Percentiles rank a stretch among this genome's conserved stretches.
Conservation (phyloP, 352 stramenopile genomes). For the Phytophthora rubi region DNA sequence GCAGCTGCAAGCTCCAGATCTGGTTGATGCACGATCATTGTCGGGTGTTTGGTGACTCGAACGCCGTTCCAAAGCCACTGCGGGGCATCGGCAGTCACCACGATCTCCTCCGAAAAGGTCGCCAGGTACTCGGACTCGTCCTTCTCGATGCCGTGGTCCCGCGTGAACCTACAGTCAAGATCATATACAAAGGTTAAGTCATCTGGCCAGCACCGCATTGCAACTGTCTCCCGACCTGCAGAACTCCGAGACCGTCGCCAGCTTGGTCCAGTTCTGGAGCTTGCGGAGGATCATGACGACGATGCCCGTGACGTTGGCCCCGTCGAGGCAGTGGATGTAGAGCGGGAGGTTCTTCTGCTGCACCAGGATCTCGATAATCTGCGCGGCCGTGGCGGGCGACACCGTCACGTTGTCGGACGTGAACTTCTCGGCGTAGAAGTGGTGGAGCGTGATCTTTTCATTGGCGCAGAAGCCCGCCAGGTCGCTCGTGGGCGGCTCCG, state of each 20-base stretch:
- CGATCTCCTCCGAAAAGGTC: slow-evolving; percentile 83
- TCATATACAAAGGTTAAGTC: neutral
- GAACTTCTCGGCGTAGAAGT: slow-evolving; percentile 90
- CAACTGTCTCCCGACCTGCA: slow-evolving; percentile 46
- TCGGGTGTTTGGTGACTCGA: slow-evolving; percentile 84
- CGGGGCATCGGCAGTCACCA: slow-evolving; percentile 74
- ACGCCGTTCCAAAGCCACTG: slow-evolving; percentile 88
- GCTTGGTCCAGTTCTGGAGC: slow-evolving; percentile 89
- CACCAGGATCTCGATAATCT: slow-evolving; percentile 83
- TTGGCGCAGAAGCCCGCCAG: slow-evolving; percentile 72
- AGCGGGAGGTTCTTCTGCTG: slow-evolving; percentile 81
- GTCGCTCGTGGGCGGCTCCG: slow-evolving; percentile 79
- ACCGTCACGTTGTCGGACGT: slow-evolving; percentile 89
- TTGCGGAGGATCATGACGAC: slow-evolving; percentile 90
- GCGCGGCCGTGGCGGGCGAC: slow-evolving; percentile 67
- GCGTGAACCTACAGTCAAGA: slow-evolving; percentile 62
- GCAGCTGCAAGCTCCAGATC: slow-evolving; percentile 57
- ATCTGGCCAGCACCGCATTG: neutral
- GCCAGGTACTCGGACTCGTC: slow-evolving; percentile 88
- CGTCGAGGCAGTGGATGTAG: slow-evolving; percentile 90
- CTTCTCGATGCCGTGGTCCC: slow-evolving; percentile 87
- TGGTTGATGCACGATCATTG: slow-evolving; percentile 86
- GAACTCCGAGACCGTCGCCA: slow-evolving; percentile 84
- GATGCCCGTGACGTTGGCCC: slow-evolving; percentile 87
- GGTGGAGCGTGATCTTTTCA: slow-evolving; percentile 75